A percentile compares a stretch with the other conserved stretches of the same genome.
Evolutionary conservation across 331 rosid genomes (phyloP).

Genomic region (Stylosanthes scabra): DNA sequence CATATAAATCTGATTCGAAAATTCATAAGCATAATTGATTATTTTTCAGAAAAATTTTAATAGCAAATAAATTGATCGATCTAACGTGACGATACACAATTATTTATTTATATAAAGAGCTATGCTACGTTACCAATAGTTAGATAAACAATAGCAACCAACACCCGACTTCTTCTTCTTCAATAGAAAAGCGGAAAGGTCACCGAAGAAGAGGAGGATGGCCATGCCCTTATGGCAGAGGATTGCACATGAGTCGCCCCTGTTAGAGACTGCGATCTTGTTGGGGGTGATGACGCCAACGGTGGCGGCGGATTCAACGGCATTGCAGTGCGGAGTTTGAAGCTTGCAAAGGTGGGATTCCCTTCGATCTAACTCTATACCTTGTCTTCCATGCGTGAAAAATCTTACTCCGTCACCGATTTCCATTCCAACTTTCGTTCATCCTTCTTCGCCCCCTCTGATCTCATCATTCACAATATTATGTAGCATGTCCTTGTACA

Average conservation of each 20-base stretch:
- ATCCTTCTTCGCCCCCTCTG: slow-evolving; percentile 17
- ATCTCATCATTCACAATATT: slow-evolving; percentile 73
- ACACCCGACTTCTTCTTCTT: no score
- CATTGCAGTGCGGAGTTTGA: slow-evolving; percentile 79
- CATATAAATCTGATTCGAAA: no score
- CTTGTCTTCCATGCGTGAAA: slow-evolving; percentile 70
- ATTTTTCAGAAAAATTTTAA: no score
- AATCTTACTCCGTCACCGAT: slow-evolving; percentile 25
- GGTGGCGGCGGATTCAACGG: slow-evolving; percentile 92
- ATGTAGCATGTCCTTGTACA: slow-evolving; percentile 77
- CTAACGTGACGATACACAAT: no score
- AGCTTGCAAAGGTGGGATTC: slow-evolving; percentile 43
- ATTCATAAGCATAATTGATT: no score
- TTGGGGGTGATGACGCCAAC: slow-evolving; percentile 59
- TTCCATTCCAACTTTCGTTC: slow-evolving; percentile 28
- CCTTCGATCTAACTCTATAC: slow-evolving; percentile 44
- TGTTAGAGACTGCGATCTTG: slow-evolving; percentile 74
- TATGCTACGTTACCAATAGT: no score
- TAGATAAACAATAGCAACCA: no score
- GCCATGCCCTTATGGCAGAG: slow-evolving; percentile 77
- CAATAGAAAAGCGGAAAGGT: no score
- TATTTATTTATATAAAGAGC: no score
- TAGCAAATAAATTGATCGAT: no score
- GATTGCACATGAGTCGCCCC: slow-evolving; percentile 96
- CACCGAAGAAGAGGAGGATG: slow-evolving; percentile 73